A percentile compares a stretch with the other conserved stretches of the same genome.
phyloP scores from a whole-genome alignment of 192 early-diverging fungal species.

The Spinellus fusiger region DNA sequence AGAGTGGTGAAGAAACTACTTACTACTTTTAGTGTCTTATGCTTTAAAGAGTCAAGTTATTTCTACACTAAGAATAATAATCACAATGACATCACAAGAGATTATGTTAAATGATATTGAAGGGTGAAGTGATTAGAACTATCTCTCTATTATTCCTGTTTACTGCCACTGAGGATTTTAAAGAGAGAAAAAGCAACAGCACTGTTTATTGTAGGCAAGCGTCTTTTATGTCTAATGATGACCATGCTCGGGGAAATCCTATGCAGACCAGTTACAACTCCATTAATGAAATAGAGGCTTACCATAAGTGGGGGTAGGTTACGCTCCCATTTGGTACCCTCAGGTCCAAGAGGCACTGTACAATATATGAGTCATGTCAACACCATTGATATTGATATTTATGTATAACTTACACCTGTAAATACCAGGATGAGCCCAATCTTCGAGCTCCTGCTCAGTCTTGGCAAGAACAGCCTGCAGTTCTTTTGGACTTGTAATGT shows the following conservation, averaged over 20 bases:
- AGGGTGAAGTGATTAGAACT: too few relatives aligned
- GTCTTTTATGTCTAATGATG: background rate
- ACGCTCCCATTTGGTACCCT: slow-evolving; percentile 79
- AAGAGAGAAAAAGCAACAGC: background rate
- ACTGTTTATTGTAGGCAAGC: background rate
- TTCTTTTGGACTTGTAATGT: slow-evolving; percentile 66
- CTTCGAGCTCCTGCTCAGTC: slow-evolving; percentile 69
- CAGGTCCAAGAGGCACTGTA: slow-evolving; percentile 61
- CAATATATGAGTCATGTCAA: slow-evolving; percentile 7
- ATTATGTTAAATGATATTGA: too few relatives aligned
- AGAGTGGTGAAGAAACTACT: too few relatives aligned
- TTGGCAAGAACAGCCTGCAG: slow-evolving; percentile 56
- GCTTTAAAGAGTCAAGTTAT: too few relatives aligned
- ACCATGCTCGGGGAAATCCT: background rate
- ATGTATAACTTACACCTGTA: slow-evolving; percentile 63
- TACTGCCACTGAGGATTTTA: too few relatives aligned
- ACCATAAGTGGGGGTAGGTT: slow-evolving; percentile 59
- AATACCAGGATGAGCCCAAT: slow-evolving; percentile 76
- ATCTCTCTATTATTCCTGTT: too few relatives aligned
- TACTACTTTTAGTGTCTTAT: too few relatives aligned
- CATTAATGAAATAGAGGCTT: slow-evolving; percentile 7
- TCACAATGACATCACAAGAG: too few relatives aligned
- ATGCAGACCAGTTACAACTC: background rate
- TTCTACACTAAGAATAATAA: too few relatives aligned
- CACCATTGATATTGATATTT: background rate